Conservation (phyloP, 225 moss, liverwort and hornwort species). For the Takakia lepidozioides region DNA sequence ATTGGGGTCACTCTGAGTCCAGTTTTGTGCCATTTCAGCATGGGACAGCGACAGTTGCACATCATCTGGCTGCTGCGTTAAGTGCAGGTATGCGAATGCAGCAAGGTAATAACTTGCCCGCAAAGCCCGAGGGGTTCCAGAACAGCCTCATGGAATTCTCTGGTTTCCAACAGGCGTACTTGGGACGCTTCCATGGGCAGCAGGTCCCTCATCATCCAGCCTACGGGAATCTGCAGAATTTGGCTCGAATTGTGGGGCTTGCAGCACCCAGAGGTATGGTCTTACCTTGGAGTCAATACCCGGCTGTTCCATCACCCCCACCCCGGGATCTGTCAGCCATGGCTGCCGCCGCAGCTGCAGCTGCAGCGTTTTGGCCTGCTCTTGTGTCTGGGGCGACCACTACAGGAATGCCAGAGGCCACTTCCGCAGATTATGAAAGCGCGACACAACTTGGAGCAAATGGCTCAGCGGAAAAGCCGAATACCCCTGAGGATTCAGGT, state of each 20-base stretch:
- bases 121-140: no score
- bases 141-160: no score
- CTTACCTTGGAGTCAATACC: no score
- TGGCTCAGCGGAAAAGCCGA: no score
- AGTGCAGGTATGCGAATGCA: slow-evolving; percentile 9
- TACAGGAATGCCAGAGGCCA: neutral
- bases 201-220: slow-evolving; percentile 4
- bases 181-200: no score
- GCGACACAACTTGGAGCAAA: no score
- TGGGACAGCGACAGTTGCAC: slow-evolving; percentile 3
- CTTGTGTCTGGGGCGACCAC: neutral
- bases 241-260: neutral
- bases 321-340: no score
- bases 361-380: neutral
- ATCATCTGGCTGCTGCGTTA: slow-evolving; percentile 8
- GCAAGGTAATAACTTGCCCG: no score
- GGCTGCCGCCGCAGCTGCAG: neutral
- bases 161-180: no score
- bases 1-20: no score
- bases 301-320: neutral
- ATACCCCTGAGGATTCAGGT: slow-evolving; percentile 29
- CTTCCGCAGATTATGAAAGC: no score
- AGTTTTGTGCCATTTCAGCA: slow-evolving; percentile 15
- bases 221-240: slow-evolving; percentile 1
- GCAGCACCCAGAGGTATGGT: no score